These are phyloP conservation scores for Ophiostoma pallidulum DNA, from an alignment of 2,329 filamentous ascomycete species.

Conservation along the genomic window DNA sequence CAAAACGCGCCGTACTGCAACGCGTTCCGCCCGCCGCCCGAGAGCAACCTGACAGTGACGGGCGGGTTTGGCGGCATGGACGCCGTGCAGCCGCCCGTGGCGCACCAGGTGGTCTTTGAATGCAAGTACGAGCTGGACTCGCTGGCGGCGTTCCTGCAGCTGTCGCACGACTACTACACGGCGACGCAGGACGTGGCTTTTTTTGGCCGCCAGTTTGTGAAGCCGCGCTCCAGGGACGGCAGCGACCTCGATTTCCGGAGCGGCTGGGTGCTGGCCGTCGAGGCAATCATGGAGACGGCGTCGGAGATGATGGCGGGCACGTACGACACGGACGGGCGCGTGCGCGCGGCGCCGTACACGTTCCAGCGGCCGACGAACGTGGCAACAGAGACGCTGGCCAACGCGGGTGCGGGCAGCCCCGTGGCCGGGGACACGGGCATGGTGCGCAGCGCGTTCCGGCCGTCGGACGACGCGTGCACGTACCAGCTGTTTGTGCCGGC, in stretches of 20 bases:
- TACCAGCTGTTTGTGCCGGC: conserved; percentile 70
- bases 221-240: conserved; percentile 23
- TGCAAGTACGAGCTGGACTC: conserved; percentile 83
- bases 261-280: conserved; percentile 56
- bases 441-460: conserved; percentile 67
- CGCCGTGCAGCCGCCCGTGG: conserved; percentile 33
- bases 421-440: conserved; percentile 59
- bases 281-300: conserved; percentile 55
- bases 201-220: conserved; percentile 47
- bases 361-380: conserved; percentile 58
- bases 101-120: conserved; percentile 61
- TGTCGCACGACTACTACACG: conserved; percentile 62
- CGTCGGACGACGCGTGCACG: conserved; percentile 69
- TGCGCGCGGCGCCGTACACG: conserved; percentile 52
- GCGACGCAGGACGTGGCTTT: conserved; percentile 56
- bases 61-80: conserved; percentile 24
- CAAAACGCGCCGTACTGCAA: conserved; percentile 66
- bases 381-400: conserved; percentile 63
- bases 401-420: conserved; percentile 62
- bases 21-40: conserved; percentile 67
- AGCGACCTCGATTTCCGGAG: conserved; percentile 53
- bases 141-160: conserved; percentile 63
- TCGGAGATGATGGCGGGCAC: conserved; percentile 55
- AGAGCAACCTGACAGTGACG: conserved; percentile 31
- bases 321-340: conserved; percentile 44